These are phyloP conservation scores for Posidonia oceanica DNA, from an alignment of 116 monocot species.

Conservation along the genomic window DNA sequence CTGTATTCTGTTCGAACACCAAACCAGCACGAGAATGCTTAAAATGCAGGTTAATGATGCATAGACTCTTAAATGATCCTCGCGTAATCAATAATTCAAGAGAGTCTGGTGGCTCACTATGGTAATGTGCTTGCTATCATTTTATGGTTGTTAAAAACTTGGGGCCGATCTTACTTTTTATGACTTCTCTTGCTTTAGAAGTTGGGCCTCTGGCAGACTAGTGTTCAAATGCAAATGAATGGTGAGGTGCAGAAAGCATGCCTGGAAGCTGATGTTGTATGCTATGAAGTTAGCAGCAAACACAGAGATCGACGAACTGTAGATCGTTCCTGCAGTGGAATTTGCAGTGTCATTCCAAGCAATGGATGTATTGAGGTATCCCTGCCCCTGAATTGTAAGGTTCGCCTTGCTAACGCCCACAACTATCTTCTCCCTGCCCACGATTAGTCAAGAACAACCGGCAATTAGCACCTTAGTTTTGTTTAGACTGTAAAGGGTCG, in stretches of 20 bases:
- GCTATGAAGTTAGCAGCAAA: slow-evolving; percentile 48
- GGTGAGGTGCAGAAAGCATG: neutral
- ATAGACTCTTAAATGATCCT: neutral
- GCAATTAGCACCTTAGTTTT: neutral
- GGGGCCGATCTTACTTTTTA: no score
- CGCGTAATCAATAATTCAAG: neutral
- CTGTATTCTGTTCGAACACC: slow-evolving; percentile 19
- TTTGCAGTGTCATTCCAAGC: slow-evolving; percentile 11
- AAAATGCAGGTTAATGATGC: neutral
- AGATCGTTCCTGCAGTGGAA: neutral
- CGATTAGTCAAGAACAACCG: neutral
- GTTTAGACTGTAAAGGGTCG: neutral
- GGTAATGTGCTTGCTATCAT: neutral
- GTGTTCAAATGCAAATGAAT: neutral
- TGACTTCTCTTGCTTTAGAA: neutral
- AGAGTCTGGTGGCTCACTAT: neutral
- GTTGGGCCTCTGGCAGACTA: neutral
- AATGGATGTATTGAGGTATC: slow-evolving; percentile 23
- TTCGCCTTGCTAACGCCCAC: slow-evolving; percentile 48
- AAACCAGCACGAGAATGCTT: neutral
- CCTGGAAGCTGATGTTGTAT: slow-evolving; percentile 53
- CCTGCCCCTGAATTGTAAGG: slow-evolving; percentile 55
- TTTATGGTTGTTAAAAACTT: no score
- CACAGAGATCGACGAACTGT: slow-evolving; percentile 37
- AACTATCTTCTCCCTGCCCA: slow-evolving; percentile 47